phyloP scores from a whole-genome alignment of 164 flowering plant species.

The Vitis cinerea region DNA sequence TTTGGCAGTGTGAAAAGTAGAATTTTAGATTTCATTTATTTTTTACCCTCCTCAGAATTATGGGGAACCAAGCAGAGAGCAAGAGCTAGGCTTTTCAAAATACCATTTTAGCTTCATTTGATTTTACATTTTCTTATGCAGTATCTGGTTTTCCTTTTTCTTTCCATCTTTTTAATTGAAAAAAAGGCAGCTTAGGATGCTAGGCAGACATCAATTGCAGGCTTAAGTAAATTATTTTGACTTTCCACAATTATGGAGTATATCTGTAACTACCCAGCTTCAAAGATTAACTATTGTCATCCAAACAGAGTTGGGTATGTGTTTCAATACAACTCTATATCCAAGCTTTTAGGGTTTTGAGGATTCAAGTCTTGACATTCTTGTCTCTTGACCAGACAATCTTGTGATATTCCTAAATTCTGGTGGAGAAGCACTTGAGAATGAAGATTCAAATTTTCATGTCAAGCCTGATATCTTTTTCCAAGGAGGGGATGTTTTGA shows the following conservation, averaged over 20 bases:
- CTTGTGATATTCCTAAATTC: conserved; percentile 65
- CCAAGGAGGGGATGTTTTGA: conserved; percentile 66
- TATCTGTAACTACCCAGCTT: background rate
- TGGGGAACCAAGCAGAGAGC: no score
- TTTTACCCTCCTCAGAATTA: background rate
- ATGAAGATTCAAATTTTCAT: conserved; percentile 19
- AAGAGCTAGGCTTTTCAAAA: no score
- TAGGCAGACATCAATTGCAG: no score
- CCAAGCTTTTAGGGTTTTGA: background rate
- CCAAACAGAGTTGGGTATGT: background rate
- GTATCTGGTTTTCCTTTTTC: no score
- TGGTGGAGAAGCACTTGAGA: conserved; percentile 42
- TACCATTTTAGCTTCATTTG: no score
- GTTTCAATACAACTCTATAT: background rate
- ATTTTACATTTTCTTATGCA: no score
- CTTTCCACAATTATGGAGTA: no score
- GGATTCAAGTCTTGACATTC: background rate
- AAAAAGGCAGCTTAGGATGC: no score
- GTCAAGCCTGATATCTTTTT: conserved; percentile 41
- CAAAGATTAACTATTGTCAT: background rate
- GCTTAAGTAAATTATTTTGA: no score
- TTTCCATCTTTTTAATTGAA: no score
- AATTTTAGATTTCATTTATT: background rate
- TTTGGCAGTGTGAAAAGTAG: no score
- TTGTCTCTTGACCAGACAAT: conserved; percentile 41